Base-by-base conservation (phyloP, 2,329 filamentous ascomycete genomes). In the Penicillium olsonii region DNA sequence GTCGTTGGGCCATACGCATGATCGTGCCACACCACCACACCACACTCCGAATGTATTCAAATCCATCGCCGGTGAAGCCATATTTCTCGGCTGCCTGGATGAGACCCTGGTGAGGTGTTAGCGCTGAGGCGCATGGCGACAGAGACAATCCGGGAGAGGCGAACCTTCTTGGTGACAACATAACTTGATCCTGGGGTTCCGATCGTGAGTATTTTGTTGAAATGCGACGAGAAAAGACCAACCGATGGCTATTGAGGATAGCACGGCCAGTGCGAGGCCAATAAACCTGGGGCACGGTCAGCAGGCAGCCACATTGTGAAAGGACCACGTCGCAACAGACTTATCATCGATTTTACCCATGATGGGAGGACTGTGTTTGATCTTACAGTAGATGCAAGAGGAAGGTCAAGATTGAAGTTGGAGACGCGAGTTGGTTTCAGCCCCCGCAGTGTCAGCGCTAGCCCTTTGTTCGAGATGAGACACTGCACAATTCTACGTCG, bases 1-100 rank as follows among this genome's bases (percentile, higher is more conserved):
- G 15, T 24, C 37, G 7, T 7, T 11, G 9, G 22, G n/a, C 19
- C 38, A 52, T 52, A 95, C 90, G 84, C 66, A 90, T 95, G 58
- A 86, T 77, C 60, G 96, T 96, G 58, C 94, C 94, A 50, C 84
- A 89, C 94, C 94, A 99, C 94, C 94, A 99, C 63, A 92, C 22
- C 22, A 8, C 22, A 69, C 89, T 96, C 69, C 87, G 88, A 50
- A 99, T 75, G 73, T 99, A 99, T 67, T 90, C 87, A 71, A 89
- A 99, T 51, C 94, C 94, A 63, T 97, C 92, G 62, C 94, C 94
- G 69, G 96, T 91, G 68, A 97, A 99, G 41, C 94, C 94, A 75
- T 96, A 92, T 63, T 84, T 83, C 73, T 95, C 87, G 67, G 89
- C 90, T 57, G 91, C 90, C 73, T 96, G 88, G 71, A 91, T 90